A percentile compares a stretch with the other conserved stretches of the same genome.
These are phyloP conservation scores for Lactuca saligna DNA, from an alignment of 129 eudicot genomes.

Conservation along the genomic window DNA sequence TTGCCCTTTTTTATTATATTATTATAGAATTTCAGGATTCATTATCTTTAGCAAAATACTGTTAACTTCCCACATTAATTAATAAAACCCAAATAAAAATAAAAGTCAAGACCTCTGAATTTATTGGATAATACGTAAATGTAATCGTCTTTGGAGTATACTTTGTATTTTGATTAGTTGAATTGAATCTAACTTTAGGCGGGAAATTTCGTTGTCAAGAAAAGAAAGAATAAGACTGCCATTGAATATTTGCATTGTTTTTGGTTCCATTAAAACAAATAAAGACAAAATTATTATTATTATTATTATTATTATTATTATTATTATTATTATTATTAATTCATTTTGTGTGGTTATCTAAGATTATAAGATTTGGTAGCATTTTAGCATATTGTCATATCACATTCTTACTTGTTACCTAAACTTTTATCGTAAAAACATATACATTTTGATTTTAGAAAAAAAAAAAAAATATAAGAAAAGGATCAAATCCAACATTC, in stretches of 20 bases:
- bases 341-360: not conserved
- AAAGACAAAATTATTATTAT: not conserved
- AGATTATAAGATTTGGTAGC: too few species aligned
- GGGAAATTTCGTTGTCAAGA: slow-evolving; percentile 17
- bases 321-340: too few species aligned
- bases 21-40: too few species aligned
- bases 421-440: too few species aligned
- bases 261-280: not conserved
- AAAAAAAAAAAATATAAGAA: too few species aligned
- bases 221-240: slow-evolving; percentile 18
- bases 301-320: too few species aligned
- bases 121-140: not conserved
- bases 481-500: too few species aligned
- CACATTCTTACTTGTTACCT: too few species aligned
- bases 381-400: too few species aligned
- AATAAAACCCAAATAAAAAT: not conserved
- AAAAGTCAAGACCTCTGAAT: not conserved
- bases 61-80: not conserved
- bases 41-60: not conserved
- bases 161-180: slow-evolving; percentile 15
- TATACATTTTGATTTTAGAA: too few species aligned
- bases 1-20: too few species aligned
- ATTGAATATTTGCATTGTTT: slow-evolving; percentile 11
- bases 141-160: not conserved
- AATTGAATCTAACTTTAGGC: slow-evolving; percentile 8